Evolutionary conservation across 495 filamentous ascomycete genomes (phyloP).

Genomic region (Penicillium alfredii): DNA sequence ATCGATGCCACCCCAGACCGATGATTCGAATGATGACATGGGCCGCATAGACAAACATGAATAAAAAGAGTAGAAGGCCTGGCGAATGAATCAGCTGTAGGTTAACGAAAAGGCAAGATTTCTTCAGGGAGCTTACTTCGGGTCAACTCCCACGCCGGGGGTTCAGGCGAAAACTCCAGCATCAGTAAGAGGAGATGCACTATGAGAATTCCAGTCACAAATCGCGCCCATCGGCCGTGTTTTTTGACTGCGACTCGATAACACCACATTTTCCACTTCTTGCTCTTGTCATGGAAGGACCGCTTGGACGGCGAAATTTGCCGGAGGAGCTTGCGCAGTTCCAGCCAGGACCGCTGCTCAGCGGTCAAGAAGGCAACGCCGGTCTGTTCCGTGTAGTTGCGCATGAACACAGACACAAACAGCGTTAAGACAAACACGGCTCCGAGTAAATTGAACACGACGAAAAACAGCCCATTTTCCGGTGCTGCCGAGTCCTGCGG

Average conservation of each 20-base stretch:
- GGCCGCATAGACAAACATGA: constrained; percentile 77
- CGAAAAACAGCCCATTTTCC: constrained; percentile 88
- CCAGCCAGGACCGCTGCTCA: constrained; percentile 95
- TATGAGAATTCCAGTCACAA: constrained; percentile 70
- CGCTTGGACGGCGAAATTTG: constrained; percentile 92
- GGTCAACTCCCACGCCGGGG: constrained; percentile 54
- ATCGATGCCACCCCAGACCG: constrained; percentile 89
- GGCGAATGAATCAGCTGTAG: constrained; percentile 4
- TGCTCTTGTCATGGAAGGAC: constrained; percentile 64
- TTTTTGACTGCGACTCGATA: constrained; percentile 93
- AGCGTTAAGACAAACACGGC: constrained; percentile 96
- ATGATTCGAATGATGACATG: constrained; percentile 82
- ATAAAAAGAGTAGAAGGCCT: constrained; percentile 70
- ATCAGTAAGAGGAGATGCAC: constrained; percentile 79
- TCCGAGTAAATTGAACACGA: constrained; percentile 92
- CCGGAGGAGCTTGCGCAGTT: constrained; percentile 84
- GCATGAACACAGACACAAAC: constrained; percentile 99
- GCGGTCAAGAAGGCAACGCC: constrained; percentile 95
- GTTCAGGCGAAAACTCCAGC: constrained; percentile 77
- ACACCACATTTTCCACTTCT: constrained; percentile 83
- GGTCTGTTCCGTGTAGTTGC: constrained; percentile 97
- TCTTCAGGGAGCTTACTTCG: constrained; percentile 45
- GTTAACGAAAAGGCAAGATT: constrained; percentile 2
- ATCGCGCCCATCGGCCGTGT: constrained; percentile 84
- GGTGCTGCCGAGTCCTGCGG: constrained; percentile 61